phyloP scores from a whole-genome alignment of 139 green algal species.

The Zygnema cylindricum region DNA sequence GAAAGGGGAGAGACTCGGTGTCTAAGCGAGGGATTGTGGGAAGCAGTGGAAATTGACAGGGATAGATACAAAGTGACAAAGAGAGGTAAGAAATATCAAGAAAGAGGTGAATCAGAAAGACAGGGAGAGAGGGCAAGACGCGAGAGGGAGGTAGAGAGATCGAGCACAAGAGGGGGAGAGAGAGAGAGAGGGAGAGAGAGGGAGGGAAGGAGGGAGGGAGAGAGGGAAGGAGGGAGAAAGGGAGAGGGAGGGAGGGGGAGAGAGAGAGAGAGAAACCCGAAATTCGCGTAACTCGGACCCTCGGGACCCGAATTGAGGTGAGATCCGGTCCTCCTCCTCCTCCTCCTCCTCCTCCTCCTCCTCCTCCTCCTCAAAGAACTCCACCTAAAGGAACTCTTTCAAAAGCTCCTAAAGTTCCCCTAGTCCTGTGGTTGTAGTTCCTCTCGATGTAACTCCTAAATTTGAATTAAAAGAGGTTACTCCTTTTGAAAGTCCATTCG shows the following conservation, averaged over 20 bases:
- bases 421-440: not conserved
- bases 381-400: too few species aligned
- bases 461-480: not conserved
- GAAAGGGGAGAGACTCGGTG: too few species aligned
- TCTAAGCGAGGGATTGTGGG: too few species aligned
- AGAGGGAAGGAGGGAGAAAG: not conserved
- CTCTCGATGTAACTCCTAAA: not conserved
- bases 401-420: too few species aligned
- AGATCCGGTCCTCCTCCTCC: not conserved
- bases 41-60: too few species aligned
- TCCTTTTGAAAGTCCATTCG: not conserved
- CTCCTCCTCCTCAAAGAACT: too few species aligned
- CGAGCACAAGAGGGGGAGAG: not conserved
- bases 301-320: not conserved
- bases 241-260: not conserved
- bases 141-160: not conserved
- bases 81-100: not conserved
- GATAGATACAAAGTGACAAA: too few species aligned
- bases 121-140: not conserved
- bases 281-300: too few species aligned
- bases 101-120: not conserved
- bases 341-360: not conserved
- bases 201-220: not conserved
- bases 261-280: not conserved
- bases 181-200: constrained; percentile 4